Conservation (phyloP, 2,329 filamentous ascomycete genomes). For the Ceratocystis harringtonii region DNA sequence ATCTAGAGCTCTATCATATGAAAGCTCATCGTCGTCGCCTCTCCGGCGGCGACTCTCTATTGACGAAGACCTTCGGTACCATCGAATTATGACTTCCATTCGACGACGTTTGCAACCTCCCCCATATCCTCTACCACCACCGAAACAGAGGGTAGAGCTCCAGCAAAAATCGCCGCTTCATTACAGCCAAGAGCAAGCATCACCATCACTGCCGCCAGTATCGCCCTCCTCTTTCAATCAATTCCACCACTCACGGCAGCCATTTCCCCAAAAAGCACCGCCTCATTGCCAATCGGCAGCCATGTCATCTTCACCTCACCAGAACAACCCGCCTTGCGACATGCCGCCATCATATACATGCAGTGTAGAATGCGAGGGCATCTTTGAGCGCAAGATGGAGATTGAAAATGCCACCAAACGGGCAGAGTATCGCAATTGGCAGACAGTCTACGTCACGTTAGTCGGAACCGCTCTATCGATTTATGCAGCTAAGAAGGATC, state of each 20-base stretch:
- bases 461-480: constrained; percentile 54
- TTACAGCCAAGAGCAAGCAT: constrained; percentile 13
- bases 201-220: not conserved
- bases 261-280: not conserved
- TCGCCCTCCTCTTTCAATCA: not conserved
- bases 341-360: constrained; percentile 42
- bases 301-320: constrained; percentile 16
- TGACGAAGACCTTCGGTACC: constrained; percentile 41
- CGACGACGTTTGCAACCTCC: constrained; percentile 34
- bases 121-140: constrained; percentile 25
- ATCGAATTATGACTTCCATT: constrained; percentile 34
- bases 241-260: constrained; percentile 15
- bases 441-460: constrained; percentile 45
- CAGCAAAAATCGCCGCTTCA: not conserved
- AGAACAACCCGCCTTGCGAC: constrained; percentile 27
- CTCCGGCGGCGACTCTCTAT: constrained; percentile 36
- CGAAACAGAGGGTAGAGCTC: not conserved
- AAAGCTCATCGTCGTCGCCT: constrained; percentile 21
- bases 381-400: constrained; percentile 51
- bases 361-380: constrained; percentile 38
- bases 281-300: not conserved
- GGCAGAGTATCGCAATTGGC: constrained; percentile 49
- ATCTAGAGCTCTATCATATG: constrained; percentile 3
- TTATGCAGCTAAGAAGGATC: constrained; percentile 46
- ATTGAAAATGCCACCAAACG: constrained; percentile 49